phyloP scores from a whole-genome alignment of 2,329 filamentous ascomycete species.

The Claviceps sp. region DNA sequence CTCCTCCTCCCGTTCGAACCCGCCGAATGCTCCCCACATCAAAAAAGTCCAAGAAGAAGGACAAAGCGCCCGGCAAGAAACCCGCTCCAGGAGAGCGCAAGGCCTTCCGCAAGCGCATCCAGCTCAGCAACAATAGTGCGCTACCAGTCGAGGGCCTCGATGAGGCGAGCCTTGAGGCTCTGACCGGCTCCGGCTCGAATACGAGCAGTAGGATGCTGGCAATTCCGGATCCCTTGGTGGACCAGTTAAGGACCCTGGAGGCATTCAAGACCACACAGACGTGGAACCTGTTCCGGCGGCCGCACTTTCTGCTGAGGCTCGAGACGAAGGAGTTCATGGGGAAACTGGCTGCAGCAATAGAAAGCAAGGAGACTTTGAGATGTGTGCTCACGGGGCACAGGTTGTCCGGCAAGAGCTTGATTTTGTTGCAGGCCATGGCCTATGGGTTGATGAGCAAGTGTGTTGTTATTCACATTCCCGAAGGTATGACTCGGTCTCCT shows the following conservation, averaged over 20 bases:
- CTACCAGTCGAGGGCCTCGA: constrained; percentile 58
- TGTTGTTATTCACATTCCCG: constrained; percentile 80
- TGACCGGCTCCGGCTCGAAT: constrained; percentile 36
- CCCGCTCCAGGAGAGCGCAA: constrained; percentile 71
- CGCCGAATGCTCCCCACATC: constrained; percentile 19
- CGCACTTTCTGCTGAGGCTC: constrained; percentile 62
- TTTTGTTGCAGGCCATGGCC: constrained; percentile 71
- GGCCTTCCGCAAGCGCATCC: constrained; percentile 73
- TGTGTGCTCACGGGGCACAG: constrained; percentile 61
- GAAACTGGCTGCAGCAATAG: constrained; percentile 43
- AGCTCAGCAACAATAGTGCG: constrained; percentile 89
- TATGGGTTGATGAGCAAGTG: constrained; percentile 73
- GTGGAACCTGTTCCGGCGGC: constrained; percentile 76
- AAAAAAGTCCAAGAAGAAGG: constrained; percentile 40
- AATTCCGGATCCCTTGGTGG: constrained; percentile 56
- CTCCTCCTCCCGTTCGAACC: constrained; percentile 19
- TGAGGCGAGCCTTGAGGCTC: constrained; percentile 41
- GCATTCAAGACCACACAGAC: constrained; percentile 85
- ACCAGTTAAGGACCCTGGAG: constrained; percentile 69
- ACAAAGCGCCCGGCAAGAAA: constrained; percentile 33
- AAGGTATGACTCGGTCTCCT: constrained; percentile 43
- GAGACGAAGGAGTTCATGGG: constrained; percentile 64
- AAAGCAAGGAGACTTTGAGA: constrained; percentile 40
- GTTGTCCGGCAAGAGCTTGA: constrained; percentile 73
- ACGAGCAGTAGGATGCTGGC: constrained; percentile 56